phyloP scores from a whole-genome alignment of 129 eudicot species.

The Heracleum sosnowskyi region DNA sequence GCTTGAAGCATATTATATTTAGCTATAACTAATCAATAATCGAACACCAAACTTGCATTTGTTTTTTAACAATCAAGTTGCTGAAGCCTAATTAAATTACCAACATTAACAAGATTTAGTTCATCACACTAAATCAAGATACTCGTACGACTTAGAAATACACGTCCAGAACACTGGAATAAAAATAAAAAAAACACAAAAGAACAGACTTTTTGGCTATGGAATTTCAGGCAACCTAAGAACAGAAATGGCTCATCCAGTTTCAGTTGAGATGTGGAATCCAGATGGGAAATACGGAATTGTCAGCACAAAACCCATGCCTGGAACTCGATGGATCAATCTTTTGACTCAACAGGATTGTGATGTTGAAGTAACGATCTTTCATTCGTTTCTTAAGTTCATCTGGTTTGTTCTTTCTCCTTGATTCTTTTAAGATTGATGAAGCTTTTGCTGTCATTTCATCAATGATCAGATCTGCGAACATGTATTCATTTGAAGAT shows the following conservation, averaged over 20 bases:
- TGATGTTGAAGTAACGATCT: slow-evolving; percentile 58
- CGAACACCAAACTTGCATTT: slow-evolving; percentile 11
- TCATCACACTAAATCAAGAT: slow-evolving; percentile 21
- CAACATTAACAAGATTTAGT: neutral
- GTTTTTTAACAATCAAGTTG: too few species aligned
- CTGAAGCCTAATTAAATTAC: neutral
- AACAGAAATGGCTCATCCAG: slow-evolving; percentile 56
- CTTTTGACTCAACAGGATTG: slow-evolving; percentile 81
- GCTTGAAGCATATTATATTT: neutral
- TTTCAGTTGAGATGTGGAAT: slow-evolving; percentile 73
- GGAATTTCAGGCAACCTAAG: neutral
- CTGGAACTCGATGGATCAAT: slow-evolving; percentile 95
- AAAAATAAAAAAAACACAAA: neutral
- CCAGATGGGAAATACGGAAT: slow-evolving; percentile 90
- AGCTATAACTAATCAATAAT: neutral
- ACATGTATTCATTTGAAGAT: too few species aligned
- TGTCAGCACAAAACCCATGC: slow-evolving; percentile 93
- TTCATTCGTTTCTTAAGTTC: neutral
- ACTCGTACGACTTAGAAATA: slow-evolving; percentile 12
- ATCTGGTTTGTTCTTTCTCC: neutral
- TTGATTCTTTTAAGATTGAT: neutral
- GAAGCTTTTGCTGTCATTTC: too few species aligned
- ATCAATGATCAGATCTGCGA: slow-evolving; percentile 42
- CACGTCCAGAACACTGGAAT: neutral
- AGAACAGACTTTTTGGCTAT: neutral